phyloP scores from a whole-genome alignment of 192 early-diverging fungal species.

The Rhizoclosmatium sp. region DNA sequence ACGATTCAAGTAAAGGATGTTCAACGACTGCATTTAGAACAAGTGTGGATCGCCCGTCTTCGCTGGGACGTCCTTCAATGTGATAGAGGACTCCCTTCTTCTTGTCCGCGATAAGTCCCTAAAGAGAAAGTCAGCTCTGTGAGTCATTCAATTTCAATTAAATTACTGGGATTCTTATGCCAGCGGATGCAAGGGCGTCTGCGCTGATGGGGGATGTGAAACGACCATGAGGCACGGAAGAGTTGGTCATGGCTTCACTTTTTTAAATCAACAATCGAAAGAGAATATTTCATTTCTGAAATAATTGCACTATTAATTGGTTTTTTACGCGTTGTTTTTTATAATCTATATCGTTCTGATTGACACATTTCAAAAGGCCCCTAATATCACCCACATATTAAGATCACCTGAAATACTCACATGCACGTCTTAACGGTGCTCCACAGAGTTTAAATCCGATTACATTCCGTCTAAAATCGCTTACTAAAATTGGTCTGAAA shows the following conservation, averaged over 20 bases:
- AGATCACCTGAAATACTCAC: too few relatives aligned
- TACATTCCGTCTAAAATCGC: too few relatives aligned
- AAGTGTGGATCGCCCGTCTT: conserved; percentile 28
- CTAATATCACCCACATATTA: too few relatives aligned
- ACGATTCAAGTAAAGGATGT: background rate
- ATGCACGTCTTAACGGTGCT: too few relatives aligned
- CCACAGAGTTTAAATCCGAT: too few relatives aligned
- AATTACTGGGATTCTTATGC: conserved; percentile 12
- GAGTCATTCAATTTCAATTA: background rate
- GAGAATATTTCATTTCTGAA: too few relatives aligned
- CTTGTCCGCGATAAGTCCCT: conserved; percentile 21
- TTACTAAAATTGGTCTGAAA: too few relatives aligned
- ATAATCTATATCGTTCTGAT: too few relatives aligned
- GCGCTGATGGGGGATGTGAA: conserved; percentile 24
- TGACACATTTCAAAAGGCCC: too few relatives aligned
- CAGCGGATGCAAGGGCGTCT: conserved; percentile 21
- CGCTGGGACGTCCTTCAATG: conserved; percentile 21
- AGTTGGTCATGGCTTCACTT: background rate
- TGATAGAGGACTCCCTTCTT: conserved; percentile 6
- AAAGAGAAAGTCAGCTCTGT: background rate
- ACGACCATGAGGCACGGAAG: background rate
- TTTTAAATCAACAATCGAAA: too few relatives aligned
- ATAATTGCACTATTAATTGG: too few relatives aligned
- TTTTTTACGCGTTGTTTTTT: too few relatives aligned
- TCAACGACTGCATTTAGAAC: background rate